Base-by-base conservation (phyloP, 164 flowering plant species). In the Nymphaea thermarum region DNA sequence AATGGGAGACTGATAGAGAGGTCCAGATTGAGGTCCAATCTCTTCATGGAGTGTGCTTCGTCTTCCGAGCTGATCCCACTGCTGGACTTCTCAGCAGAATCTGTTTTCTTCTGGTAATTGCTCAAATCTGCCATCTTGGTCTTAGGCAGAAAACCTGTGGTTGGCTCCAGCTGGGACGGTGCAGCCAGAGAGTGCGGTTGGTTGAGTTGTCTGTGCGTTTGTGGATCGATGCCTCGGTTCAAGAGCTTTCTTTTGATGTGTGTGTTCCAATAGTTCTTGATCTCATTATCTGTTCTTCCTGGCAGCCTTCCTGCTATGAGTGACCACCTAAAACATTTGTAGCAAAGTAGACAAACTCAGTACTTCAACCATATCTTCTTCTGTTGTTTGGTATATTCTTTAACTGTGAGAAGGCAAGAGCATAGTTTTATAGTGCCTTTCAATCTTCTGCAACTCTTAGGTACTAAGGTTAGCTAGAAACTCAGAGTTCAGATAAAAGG, bases 241-340 rank as follows among this genome's bases (percentile, higher is more conserved):
- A 88, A 43, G 2, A 90, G 83, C 79, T 90, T 90, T 43, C 93
- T 83, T 66, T 88, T 81, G 67, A 91, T 88, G 53, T 91, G 96
- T 2, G 96, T 90, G 77, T 90, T 90, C 96, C 96, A 90, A 66
- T 87, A 90, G 62, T 90, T 90, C 79, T 90, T 90, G 42, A 90
- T 90, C 83, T 90, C 96, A 68, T 90, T 87, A 63, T 90, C 93
- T 25, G 97, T 88, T 75, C 95, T 80, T 65, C 95, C 97, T 3
- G 91, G 91, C 43, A 87, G 76, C 80, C 93, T 83, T 18, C 89
- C 91, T 0, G 91, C 93, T 57, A 88, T 88, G 43, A 79, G 73
- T 2, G 82, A 77, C 80, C 82, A 77, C 69, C 82, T 79, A 66
- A 16, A 25, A 61, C 4, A 25, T 25, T 25, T 25, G 36, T 25